Percentiles rank a stretch among this genome's conserved stretches.
These are phyloP conservation scores for Phytophthora lateralis DNA, from an alignment of 352 stramenopile species.

Conservation along the genomic window DNA sequence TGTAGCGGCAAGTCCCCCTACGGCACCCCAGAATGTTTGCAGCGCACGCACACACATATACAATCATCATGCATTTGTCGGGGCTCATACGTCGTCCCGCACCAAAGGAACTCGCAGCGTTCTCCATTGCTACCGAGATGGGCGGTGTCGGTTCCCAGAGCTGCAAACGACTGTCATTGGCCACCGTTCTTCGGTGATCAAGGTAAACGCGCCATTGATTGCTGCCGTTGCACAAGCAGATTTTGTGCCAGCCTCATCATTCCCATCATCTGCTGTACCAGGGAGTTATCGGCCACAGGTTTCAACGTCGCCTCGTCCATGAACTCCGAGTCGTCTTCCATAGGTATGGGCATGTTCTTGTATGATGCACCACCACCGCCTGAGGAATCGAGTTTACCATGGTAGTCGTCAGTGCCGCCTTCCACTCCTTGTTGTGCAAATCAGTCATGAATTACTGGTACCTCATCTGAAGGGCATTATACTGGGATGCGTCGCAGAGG, in stretches of 20 bases:
- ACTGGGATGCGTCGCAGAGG: neutral
- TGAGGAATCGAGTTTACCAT: neutral
- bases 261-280: neutral
- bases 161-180: neutral
- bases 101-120: neutral
- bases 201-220: neutral
- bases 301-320: neutral
- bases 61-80: neutral
- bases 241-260: neutral
- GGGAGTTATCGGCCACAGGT: neutral
- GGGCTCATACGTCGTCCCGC: neutral
- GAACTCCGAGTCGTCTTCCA: neutral
- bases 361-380: neutral
- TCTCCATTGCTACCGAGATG: neutral
- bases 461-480: neutral
- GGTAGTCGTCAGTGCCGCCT: neutral
- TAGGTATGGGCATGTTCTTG: neutral
- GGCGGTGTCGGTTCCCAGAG: neutral
- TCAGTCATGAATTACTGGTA: slow-evolving; percentile 10
- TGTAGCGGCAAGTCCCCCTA: neutral
- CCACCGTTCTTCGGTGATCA: neutral
- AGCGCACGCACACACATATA: neutral
- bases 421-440: neutral
- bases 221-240: neutral
- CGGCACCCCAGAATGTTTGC: neutral